Evolutionary conservation across 768 basidiomycete genomes (phyloP).

Genomic region (Suillus placidus): DNA sequence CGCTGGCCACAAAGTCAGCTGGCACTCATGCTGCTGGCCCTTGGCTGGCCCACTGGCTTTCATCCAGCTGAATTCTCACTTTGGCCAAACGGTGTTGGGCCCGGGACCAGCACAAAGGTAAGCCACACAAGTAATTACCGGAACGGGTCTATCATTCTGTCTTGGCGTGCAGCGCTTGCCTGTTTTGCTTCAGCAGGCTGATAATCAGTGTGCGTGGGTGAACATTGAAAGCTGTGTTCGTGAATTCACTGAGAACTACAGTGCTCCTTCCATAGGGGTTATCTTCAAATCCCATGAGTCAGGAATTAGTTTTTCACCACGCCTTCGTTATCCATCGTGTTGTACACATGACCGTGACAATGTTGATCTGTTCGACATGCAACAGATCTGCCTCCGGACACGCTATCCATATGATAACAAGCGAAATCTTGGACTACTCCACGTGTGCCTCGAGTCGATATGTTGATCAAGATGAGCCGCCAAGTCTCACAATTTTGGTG

Average conservation of each 20-base stretch:
- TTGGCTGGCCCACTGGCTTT: not conserved
- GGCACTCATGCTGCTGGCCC: not conserved
- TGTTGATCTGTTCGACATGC: not conserved
- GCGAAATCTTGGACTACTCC: not conserved
- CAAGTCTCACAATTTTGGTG: not conserved
- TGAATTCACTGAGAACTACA: constrained; percentile 3
- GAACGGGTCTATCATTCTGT: not conserved
- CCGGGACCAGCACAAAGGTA: not conserved
- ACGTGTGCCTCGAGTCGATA: not conserved
- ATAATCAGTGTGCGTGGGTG: not conserved
- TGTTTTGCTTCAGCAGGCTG: not conserved
- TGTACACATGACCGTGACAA: not conserved
- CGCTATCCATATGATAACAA: not conserved
- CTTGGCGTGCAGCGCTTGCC: not conserved
- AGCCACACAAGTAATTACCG: not conserved
- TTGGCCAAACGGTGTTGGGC: not conserved
- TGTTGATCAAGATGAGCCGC: not conserved
- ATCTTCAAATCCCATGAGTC: not conserved
- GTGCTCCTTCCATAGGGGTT: not conserved
- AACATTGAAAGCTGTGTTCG: not conserved
- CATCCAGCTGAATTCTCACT: not conserved
- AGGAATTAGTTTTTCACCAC: not conserved
- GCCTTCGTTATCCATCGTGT: not conserved
- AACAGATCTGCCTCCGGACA: not conserved
- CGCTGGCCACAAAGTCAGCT: too few species aligned